Percentiles rank a stretch among this genome's conserved stretches.
These are phyloP conservation scores for Trichosporon inkin DNA, from an alignment of 1,284 basidiomycete genomes.

Conservation along the genomic window DNA sequence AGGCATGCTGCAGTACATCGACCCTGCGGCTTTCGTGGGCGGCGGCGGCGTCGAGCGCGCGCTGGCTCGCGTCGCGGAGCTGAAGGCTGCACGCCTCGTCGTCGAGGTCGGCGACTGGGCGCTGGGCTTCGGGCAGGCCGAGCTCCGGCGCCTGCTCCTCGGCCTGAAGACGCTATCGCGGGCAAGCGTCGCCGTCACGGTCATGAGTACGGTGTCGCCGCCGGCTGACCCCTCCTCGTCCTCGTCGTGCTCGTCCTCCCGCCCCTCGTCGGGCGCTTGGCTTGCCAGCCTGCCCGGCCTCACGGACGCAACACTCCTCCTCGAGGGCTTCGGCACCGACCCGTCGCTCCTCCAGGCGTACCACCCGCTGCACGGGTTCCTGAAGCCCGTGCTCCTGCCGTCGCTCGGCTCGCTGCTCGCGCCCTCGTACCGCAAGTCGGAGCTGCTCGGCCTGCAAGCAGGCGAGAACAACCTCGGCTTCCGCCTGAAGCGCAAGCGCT, in stretches of 20 bases:
- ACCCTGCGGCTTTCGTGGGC: background rate
- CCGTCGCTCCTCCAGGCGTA: conserved; percentile 57
- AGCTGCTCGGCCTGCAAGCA: conserved; percentile 62
- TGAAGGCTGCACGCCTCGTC: conserved; percentile 40
- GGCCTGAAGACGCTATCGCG: conserved; percentile 62
- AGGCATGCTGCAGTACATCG: background rate
- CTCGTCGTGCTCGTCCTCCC: background rate
- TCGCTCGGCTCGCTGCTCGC: conserved; percentile 63
- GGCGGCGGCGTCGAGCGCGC: background rate
- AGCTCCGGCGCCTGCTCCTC: conserved; percentile 66
- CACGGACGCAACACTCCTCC: conserved; percentile 67
- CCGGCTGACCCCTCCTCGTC: conserved; percentile 21
- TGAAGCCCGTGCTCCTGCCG: conserved; percentile 70
- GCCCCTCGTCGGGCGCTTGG: conserved; percentile 55
- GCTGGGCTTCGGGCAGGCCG: conserved; percentile 63
- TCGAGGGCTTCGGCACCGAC: conserved; percentile 66
- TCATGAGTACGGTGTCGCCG: conserved; percentile 59
- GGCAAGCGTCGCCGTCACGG: conserved; percentile 57
- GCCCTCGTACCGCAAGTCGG: conserved; percentile 69
- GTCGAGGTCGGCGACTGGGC: conserved; percentile 64
- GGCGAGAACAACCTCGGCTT: conserved; percentile 90
- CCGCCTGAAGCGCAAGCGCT: conserved; percentile 78
- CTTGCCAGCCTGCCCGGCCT: conserved; percentile 71
- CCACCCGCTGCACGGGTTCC: conserved; percentile 75
- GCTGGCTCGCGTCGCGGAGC: conserved; percentile 2